Conservation (phyloP, 371 early-diverging fungal genomes). For the Polyrhizophydium stewartii region DNA sequence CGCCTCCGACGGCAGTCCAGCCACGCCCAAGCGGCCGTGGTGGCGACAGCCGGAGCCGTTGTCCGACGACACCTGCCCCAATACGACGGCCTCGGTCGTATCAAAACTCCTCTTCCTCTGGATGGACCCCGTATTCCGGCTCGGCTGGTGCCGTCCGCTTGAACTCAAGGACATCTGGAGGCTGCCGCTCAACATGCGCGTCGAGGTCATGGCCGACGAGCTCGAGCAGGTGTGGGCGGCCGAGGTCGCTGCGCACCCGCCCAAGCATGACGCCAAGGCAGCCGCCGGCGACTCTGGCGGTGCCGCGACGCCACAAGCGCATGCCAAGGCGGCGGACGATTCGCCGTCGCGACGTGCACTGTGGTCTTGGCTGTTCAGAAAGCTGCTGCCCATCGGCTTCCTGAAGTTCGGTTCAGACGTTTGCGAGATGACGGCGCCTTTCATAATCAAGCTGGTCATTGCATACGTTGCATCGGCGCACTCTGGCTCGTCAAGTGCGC, state of each 20-base stretch:
- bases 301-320: background rate
- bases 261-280: too few relatives aligned
- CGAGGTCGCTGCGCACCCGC: slow-evolving; percentile 1
- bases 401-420: slow-evolving; percentile 15
- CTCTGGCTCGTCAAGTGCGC: background rate
- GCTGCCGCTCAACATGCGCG: slow-evolving; percentile 14
- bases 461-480: background rate
- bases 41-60: too few relatives aligned
- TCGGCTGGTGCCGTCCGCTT: slow-evolving; percentile 36
- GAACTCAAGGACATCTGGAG: slow-evolving; percentile 29
- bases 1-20: too few relatives aligned
- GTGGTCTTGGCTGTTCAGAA: slow-evolving; percentile 6
- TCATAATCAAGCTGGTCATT: slow-evolving; percentile 15
- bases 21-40: too few relatives aligned
- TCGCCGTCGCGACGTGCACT: slow-evolving; percentile 6
- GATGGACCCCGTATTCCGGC: slow-evolving; percentile 24
- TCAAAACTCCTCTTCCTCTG: slow-evolving; percentile 18
- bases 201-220: slow-evolving; percentile 1
- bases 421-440: slow-evolving; percentile 15
- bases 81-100: slow-evolving; percentile 10
- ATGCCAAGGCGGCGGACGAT: background rate
- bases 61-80: slow-evolving; percentile 8
- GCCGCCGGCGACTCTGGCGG: background rate
- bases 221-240: slow-evolving; percentile 10
- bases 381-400: slow-evolving; percentile 11